A percentile compares a stretch with the other conserved stretches of the same genome.
Evolutionary conservation across 257 asterid genomes (phyloP).

Genomic region (Solanum pimpinellifolium): DNA sequence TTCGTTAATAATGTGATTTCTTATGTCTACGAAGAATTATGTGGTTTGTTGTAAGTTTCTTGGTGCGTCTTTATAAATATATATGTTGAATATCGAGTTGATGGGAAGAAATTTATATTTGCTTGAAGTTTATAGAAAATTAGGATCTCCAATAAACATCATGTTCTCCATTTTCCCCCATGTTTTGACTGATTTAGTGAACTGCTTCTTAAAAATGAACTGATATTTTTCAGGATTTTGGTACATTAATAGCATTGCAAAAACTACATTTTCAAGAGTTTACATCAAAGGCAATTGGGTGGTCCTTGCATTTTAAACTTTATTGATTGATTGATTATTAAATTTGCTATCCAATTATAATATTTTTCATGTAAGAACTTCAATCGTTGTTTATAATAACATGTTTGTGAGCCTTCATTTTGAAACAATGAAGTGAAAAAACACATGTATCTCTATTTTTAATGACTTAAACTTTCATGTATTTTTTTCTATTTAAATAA

Average conservation of each 20-base stretch:
- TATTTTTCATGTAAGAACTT: neutral
- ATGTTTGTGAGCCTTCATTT: neutral
- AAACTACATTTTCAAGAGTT: neutral
- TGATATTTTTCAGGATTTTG: neutral
- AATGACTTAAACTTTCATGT: neutral
- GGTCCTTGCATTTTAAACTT: neutral
- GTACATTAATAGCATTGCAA: neutral
- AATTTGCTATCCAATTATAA: neutral
- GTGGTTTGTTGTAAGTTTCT: neutral
- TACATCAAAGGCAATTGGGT: too few species aligned
- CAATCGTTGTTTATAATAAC: neutral
- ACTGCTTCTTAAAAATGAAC: neutral
- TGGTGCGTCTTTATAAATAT: neutral
- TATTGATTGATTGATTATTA: neutral
- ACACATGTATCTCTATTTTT: neutral
- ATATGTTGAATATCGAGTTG: neutral
- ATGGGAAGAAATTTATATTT: neutral
- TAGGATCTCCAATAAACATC: neutral
- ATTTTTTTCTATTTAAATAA: too few species aligned
- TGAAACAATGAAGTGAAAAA: neutral
- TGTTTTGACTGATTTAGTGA: neutral
- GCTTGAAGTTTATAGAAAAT: neutral
- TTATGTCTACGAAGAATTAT: neutral
- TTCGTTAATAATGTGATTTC: neutral
- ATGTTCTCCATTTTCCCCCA: too few species aligned